Conservation (phyloP, 2,329 filamentous ascomycete species). For the Lomentospora prolificans region DNA sequence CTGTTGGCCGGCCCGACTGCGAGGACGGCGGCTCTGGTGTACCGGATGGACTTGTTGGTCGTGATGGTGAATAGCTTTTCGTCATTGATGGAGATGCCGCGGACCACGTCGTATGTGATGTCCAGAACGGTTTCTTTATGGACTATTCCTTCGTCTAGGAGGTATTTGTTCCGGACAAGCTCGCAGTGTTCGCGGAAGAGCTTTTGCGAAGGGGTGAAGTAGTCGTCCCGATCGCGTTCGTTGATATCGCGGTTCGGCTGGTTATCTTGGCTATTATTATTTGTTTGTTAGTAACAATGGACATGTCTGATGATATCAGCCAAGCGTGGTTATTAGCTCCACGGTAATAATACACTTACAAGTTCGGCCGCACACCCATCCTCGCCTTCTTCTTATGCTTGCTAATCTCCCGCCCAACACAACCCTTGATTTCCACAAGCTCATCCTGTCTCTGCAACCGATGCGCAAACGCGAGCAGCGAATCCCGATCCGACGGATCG, state of each 20-base stretch:
- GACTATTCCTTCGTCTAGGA: conserved; percentile 37
- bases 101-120: conserved; percentile 46
- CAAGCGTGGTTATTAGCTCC: neutral
- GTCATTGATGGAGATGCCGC: conserved; percentile 31
- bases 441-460: conserved; percentile 50
- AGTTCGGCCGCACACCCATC: conserved; percentile 32
- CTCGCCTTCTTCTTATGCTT: conserved; percentile 66
- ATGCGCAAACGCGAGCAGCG: conserved; percentile 59
- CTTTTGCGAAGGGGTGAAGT: conserved; percentile 52
- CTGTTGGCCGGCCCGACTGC: conserved; percentile 60
- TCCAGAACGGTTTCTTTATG: conserved; percentile 49
- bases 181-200: conserved; percentile 55
- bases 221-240: conserved; percentile 58
- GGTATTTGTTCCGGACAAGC: conserved; percentile 46
- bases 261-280: conserved; percentile 6
- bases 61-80: conserved; percentile 55
- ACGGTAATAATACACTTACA: neutral
- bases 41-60: conserved; percentile 43
- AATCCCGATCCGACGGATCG: conserved; percentile 66
- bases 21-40: conserved; percentile 55
- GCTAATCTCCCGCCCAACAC: conserved; percentile 70
- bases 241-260: conserved; percentile 41
- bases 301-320: neutral
- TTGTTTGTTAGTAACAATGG: neutral
- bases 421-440: conserved; percentile 59